Evolutionary conservation across 441 rosid species (phyloP), one percentile per base, ranked within the genome.

Genomic region (Capsella rubella): DNA sequence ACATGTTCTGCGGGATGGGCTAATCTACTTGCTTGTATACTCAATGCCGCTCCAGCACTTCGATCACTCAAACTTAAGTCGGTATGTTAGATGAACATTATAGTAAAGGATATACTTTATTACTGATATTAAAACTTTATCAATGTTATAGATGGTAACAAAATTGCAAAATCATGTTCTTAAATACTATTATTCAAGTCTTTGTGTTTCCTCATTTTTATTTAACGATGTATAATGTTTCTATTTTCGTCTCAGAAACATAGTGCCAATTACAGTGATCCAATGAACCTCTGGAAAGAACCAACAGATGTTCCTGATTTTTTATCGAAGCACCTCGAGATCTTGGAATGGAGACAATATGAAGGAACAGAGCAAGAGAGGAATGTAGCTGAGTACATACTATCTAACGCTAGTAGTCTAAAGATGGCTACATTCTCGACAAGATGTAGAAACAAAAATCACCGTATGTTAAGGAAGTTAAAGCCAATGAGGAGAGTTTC

Each of bases 331-430:
- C 71, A 63, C 8, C 43, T 65, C 4, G 66, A 73, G 76, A 25
- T 35, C n/a, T 73, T 65, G 40, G 58, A 64, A 47, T 74, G 78
- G 78, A 56, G 59, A 65, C 32, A 35, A 64, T 73, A 66, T 47
- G 68, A 59, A 39, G 73, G 49, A 35, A 74, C 47, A 10, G 46
- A 50, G 46, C 67, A 50, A 51, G 73, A 74, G 62, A 66, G 16
- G 16, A 49, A 40, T 12, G 28, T 66, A 12, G 72, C 67, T 50
- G 67, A 31, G 9, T 74, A 74, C 62, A 40, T 59, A 49, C n/a
- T 74, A 50, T 47, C 29, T 4, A 74, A 58, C 18, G 61, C 78
- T 13, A 67, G 53, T 18, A 59, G 49, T 64, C 32, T 73, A 56
- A 65, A 56, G 71, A 56, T 27, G 71, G 66, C 66, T 0, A 57